Base-by-base conservation (phyloP, 164 flowering plant genomes). In the Annona squamosa region DNA sequence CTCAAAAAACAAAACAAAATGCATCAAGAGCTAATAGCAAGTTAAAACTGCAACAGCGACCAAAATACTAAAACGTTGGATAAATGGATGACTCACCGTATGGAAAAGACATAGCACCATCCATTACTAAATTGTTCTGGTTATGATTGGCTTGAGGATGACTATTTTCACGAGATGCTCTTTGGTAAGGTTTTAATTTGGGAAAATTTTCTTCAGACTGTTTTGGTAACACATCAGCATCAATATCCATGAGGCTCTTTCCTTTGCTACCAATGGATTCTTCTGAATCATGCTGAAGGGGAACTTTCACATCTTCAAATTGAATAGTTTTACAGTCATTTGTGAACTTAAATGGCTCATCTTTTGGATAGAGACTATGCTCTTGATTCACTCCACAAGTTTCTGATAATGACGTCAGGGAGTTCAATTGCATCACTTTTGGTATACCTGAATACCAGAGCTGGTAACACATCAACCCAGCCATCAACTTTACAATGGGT, bases 371-470 rank as follows among this genome's bases (percentile, higher is more conserved):
- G 41, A 7, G 26, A 69, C 44, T 57, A 46, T 70, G 65, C 56
- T 17, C 47, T 62, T 70, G 76, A 26, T 74, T 67, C 26, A 70
- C 65, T 63, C 45, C 80, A 48, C 81, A 72, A 37, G 68, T 67
- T 26, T 83, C 84, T 43, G 85, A 81, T 46, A n/a, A 63, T 59
- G 44, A 73, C 77, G 41, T 62, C n/a, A 81, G 83, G 9, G 65
- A 57, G 46, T 79, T 78, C 75, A 85, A 73, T 79, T 82, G 84
- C 86, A 87, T 67, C 76, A 85, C 88, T 71, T 81, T 70, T 1
- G 88, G 88, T 68, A 89, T 68, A 46, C 75, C 70, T 26, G 84
- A 77, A 81, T 85, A 88, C 97, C 93, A 94, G n/a, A 83, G 73
- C 76, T 88, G 81, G 80, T 75, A 89, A 72, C 79, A 87, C 70